Conservation (phyloP, 306 rosid genomes). For the Sophora flavescens region DNA sequence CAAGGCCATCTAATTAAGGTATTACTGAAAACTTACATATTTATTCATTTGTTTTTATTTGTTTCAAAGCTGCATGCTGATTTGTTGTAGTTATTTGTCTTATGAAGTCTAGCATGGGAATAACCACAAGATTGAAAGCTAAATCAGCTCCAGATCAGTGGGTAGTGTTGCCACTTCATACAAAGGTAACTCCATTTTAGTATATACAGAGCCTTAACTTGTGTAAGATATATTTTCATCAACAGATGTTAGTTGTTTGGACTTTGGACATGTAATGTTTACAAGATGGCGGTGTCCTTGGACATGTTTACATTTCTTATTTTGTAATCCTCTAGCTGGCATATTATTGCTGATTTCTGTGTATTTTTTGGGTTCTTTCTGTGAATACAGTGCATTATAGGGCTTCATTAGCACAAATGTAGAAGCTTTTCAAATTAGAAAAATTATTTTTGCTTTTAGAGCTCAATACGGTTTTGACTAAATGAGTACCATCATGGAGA, state of each 20-base stretch:
- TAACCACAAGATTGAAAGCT: conserved; percentile 91
- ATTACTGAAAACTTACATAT: conserved; percentile 8
- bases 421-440: conserved; percentile 2
- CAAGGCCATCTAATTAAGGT: conserved; percentile 84
- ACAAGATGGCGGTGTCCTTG: not conserved
- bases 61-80: conserved; percentile 40
- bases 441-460: conserved; percentile 22
- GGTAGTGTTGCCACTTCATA: conserved; percentile 83
- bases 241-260: not conserved
- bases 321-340: not conserved
- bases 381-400: not conserved
- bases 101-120: conserved; percentile 70
- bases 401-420: not conserved
- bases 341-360: conserved; percentile 1
- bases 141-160: conserved; percentile 91
- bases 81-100: conserved; percentile 37
- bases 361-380: not conserved
- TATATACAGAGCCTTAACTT: conserved; percentile 14
- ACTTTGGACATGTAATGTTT: conserved; percentile 10
- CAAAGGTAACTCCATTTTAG: conserved; percentile 62
- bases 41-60: conserved; percentile 3
- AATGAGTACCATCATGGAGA: not conserved
- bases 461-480: conserved; percentile 17
- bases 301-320: conserved; percentile 20
- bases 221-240: not conserved